phyloP scores from a whole-genome alignment of 192 early-diverging fungal species.

The Umbelopsis sp. region DNA sequence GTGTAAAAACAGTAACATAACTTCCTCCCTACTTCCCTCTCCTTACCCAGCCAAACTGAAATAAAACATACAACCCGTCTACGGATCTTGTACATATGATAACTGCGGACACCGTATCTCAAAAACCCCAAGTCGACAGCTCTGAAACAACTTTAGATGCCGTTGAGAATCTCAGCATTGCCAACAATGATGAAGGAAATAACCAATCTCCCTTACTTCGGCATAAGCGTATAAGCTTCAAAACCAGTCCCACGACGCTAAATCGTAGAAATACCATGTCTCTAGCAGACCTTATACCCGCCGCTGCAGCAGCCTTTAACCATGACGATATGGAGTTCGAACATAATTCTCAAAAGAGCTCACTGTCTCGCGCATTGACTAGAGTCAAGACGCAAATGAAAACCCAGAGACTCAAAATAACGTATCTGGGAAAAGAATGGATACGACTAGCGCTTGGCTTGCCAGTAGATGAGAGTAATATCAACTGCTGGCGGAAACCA shows the following conservation, averaged over 20 bases:
- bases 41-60: background rate
- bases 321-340: background rate
- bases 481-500: constrained; percentile 22
- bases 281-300: constrained; percentile 32
- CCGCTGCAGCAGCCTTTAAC: constrained; percentile 31
- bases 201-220: background rate
- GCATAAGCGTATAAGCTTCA: background rate
- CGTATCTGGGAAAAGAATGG: constrained; percentile 38
- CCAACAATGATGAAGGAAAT: background rate
- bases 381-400: constrained; percentile 33
- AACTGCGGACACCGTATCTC: background rate
- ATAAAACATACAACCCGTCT: constrained; percentile 15
- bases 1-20: constrained; percentile 23
- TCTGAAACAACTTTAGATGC: background rate
- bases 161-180: background rate
- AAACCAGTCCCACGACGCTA: background rate
- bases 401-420: constrained; percentile 34
- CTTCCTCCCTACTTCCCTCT: background rate
- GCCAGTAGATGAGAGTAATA: constrained; percentile 27
- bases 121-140: background rate
- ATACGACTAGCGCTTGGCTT: constrained; percentile 33
- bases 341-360: background rate
- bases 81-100: constrained; percentile 20
- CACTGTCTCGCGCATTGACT: constrained; percentile 30
- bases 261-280: constrained; percentile 24